Percentiles rank a stretch among this genome's conserved stretches.
phyloP scores from a whole-genome alignment of 2,329 filamentous ascomycete species.

The Metarhizium rileyi region DNA sequence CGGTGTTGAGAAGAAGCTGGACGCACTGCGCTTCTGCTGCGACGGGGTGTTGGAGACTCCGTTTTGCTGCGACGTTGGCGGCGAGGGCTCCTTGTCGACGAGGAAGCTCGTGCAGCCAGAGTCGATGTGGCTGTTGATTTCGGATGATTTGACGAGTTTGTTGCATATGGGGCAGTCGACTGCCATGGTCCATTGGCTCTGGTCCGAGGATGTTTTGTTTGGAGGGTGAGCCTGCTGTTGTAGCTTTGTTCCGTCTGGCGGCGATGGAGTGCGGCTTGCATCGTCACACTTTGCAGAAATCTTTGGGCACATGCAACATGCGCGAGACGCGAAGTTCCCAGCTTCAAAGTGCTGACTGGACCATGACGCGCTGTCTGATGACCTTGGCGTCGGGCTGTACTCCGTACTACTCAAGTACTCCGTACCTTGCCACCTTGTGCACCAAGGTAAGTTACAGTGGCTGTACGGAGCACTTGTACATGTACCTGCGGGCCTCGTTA shows the following conservation, averaged over 20 bases:
- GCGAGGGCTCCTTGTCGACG: constrained; percentile 37
- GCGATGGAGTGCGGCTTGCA: too few relatives aligned
- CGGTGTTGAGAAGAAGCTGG: constrained; percentile 53
- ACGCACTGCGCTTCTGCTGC: constrained; percentile 44
- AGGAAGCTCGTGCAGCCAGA: constrained; percentile 65
- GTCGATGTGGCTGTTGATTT: constrained; percentile 89
- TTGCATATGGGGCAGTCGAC: constrained; percentile 78
- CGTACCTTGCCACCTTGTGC: not conserved
- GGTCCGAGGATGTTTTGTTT: too few relatives aligned
- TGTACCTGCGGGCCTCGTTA: too few relatives aligned
- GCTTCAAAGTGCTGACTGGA: not conserved
- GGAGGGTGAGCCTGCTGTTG: too few relatives aligned
- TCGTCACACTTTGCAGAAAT: not conserved
- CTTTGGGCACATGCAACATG: not conserved
- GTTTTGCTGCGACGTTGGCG: constrained; percentile 16
- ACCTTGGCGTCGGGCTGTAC: not conserved
- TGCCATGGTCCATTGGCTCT: constrained; percentile 18
- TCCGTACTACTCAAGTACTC: too few relatives aligned
- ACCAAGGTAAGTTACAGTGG: too few relatives aligned
- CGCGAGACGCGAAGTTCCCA: not conserved
- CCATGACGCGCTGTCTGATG: constrained; percentile 6
- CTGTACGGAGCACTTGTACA: too few relatives aligned
- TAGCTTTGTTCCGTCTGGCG: too few relatives aligned
- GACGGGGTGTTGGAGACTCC: constrained; percentile 13
- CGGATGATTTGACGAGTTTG: constrained; percentile 57